A percentile compares a stretch with the other conserved stretches of the same genome.
phyloP scores from a whole-genome alignment of 495 filamentous ascomycete genomes.

The Melanomma pulvis-pyrius region DNA sequence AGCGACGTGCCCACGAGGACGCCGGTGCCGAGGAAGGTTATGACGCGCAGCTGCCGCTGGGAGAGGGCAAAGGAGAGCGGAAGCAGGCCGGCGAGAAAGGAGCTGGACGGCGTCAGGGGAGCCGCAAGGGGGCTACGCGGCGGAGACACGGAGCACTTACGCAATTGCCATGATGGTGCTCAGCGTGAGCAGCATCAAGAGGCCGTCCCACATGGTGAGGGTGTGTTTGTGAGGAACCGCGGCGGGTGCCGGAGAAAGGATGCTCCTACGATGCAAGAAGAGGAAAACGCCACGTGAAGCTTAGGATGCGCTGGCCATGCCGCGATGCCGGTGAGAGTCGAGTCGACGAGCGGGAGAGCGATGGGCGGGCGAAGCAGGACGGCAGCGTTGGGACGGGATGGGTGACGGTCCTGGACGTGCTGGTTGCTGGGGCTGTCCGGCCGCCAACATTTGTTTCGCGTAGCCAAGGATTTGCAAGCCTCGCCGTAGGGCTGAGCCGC shows the following conservation, averaged over 20 bases:
- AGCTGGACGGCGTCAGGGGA: conserved; percentile 56
- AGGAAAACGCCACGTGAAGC: conserved; percentile 3
- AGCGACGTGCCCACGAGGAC: conserved; percentile 92
- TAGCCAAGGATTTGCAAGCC: background rate
- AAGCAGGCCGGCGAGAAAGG: conserved; percentile 90
- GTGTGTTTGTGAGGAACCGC: background rate
- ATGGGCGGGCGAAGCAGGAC: background rate
- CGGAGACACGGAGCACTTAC: conserved; percentile 56
- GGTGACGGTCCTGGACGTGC: background rate
- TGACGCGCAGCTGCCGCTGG: conserved; percentile 82
- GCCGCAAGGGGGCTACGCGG: background rate
- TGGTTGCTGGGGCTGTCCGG: background rate
- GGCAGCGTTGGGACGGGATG: background rate
- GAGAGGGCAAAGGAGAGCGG: conserved; percentile 89
- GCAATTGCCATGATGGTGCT: conserved; percentile 92
- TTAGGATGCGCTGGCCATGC: conserved; percentile 18
- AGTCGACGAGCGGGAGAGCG: background rate
- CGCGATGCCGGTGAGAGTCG: background rate
- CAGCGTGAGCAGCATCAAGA: conserved; percentile 82
- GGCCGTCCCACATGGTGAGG: conserved; percentile 67
- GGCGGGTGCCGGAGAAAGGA: background rate
- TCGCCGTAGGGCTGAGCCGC: background rate
- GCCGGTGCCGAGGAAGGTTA: conserved; percentile 91
- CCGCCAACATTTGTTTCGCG: background rate
- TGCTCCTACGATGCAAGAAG: background rate